Evolutionary conservation across 2,329 filamentous ascomycete genomes (phyloP).

Genomic region (Colletotrichum sp.): DNA sequence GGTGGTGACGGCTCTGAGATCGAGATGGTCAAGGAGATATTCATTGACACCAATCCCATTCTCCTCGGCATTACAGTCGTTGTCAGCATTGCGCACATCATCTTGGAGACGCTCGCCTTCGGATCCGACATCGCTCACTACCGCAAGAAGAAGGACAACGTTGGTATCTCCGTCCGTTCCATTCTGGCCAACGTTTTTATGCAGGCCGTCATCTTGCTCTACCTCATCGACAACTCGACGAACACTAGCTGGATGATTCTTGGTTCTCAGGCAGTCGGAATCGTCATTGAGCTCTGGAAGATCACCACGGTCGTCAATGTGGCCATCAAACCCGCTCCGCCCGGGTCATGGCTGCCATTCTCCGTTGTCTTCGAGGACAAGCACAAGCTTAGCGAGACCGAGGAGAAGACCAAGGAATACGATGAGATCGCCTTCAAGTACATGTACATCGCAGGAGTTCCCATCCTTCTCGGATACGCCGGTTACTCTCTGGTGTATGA

Average conservation of each 20-base stretch:
- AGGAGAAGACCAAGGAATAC: constrained; percentile 98
- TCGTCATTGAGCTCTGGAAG: constrained; percentile 81
- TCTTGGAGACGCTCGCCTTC: constrained; percentile 96
- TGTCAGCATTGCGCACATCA: constrained; percentile 88
- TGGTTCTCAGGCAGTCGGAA: constrained; percentile 86
- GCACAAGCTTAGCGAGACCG: constrained; percentile 91
- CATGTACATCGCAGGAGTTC: constrained; percentile 90
- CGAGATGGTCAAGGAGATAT: constrained; percentile 95
- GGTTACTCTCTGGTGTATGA: constrained; percentile 92
- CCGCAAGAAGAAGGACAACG: constrained; percentile 99
- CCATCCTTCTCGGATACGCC: constrained; percentile 87
- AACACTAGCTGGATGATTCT: constrained; percentile 99
- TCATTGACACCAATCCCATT: constrained; percentile 93
- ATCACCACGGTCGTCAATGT: constrained; percentile 95
- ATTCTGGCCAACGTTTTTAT: constrained; percentile 98
- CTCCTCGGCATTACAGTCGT: constrained; percentile 84
- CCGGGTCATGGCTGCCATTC: constrained; percentile 78
- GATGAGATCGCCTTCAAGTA: constrained; percentile 98
- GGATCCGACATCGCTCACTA: constrained; percentile 98
- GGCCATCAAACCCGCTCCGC: constrained; percentile 71
- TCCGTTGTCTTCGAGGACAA: constrained; percentile 91
- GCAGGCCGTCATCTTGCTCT: constrained; percentile 95
- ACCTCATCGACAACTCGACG: constrained; percentile 95
- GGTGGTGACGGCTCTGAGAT: constrained; percentile 92
- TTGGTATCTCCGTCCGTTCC: constrained; percentile 93